Evolutionary conservation across 352 stramenopile genomes (phyloP), one percentile per base, ranked within the genome.

Genomic region (Pythium volutum): DNA sequence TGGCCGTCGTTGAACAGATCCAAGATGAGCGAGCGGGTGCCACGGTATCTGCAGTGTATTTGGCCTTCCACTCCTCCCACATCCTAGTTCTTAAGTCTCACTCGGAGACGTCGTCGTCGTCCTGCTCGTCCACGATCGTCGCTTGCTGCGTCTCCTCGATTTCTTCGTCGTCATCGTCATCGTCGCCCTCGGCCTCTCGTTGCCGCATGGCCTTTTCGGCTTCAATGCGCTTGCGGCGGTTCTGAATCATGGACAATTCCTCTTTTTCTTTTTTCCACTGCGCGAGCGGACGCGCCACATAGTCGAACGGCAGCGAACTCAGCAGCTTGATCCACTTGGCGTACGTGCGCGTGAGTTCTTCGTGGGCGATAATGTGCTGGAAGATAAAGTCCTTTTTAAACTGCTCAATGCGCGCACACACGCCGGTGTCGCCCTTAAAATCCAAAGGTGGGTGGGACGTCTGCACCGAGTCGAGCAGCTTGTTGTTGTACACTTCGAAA

Each of bases 401-500:
- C 55, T 79, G 59, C 54, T 95, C 85, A 0, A 95, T 79, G 0
- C 66, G 62, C 4, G 62, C 66, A 9, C 70, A 68, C 36, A 93
- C 77, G 0, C 56, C 59, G 9, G 75, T 53, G 22, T 93, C 79
- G 9, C 77, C 76, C 18, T 53, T 65, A 23, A 95, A 68, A 53
- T 87, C 72, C 20, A 93, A 73, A 27, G 75, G 71, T n/a, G 79
- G 81, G 34, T 93, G 84, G 20, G 74, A 76, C 3, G 76, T 80
- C 66, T 90, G 78, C 36, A 88, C 84, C 34, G 74, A 74, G 46
- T 91, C 81, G 18, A 65, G 59, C 60, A 93, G 77, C 54, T 89
- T 88, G 57, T 76, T 71, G 70, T 93, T 95, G 75, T 95, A 93
- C 48, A 91, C 79, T 22, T 93, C 82, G 46, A 95, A 95, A 56